A percentile compares a stretch with the other conserved stretches of the same genome.
Evolutionary conservation across 495 filamentous ascomycete species (phyloP).

Genomic region (Penicillium antarcticum): DNA sequence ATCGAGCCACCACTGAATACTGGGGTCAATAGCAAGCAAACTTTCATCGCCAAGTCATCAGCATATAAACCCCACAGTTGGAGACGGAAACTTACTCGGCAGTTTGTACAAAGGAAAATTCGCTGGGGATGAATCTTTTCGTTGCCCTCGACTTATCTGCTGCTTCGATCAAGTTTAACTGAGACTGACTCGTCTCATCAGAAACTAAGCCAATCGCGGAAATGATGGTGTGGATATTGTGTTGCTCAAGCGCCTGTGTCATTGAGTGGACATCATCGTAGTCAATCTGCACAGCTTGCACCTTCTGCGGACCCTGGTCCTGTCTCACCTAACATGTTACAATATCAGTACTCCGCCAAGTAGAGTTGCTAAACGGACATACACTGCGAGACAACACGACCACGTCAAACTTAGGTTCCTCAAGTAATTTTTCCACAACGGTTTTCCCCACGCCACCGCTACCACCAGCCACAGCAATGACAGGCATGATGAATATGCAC

Average conservation of each 20-base stretch:
- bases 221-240: constrained; percentile 51
- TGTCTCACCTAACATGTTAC: constrained; percentile 1
- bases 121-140: constrained; percentile 48
- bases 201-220: constrained; percentile 42
- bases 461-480: constrained; percentile 53
- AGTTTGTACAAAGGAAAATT: constrained; percentile 43
- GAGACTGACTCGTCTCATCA: constrained; percentile 30
- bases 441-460: constrained; percentile 50
- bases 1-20: constrained; percentile 33
- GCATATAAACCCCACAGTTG: background rate
- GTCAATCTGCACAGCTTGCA: constrained; percentile 29
- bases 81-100: constrained; percentile 18
- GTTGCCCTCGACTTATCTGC: constrained; percentile 42
- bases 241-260: constrained; percentile 36
- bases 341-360: constrained; percentile 19
- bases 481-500: constrained; percentile 21
- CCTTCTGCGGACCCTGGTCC: constrained; percentile 3
- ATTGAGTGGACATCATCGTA: constrained; percentile 41
- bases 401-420: constrained; percentile 37
- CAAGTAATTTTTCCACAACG: constrained; percentile 43
- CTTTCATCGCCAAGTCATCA: constrained; percentile 6
- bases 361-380: background rate
- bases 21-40: constrained; percentile 31
- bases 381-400: constrained; percentile 40
- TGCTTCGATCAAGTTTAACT: constrained; percentile 48